Percentiles rank a stretch among this genome's conserved stretches.
These are phyloP conservation scores for Rhynchosporium graminicola DNA, from an alignment of 2,329 filamentous ascomycete genomes.

Conservation along the genomic window DNA sequence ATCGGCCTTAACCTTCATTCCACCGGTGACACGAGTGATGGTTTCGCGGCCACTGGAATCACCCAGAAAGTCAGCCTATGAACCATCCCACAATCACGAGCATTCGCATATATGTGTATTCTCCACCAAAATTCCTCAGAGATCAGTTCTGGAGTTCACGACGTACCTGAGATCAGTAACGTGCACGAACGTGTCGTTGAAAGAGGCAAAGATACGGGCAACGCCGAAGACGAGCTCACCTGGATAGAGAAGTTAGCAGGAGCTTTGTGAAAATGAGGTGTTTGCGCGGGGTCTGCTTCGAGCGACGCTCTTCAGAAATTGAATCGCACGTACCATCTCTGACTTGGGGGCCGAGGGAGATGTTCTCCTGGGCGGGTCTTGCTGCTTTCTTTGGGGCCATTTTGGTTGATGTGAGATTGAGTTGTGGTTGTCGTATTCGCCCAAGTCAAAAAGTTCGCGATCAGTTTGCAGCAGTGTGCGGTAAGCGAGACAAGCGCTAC, in stretches of 20 bases:
- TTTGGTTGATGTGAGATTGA: slow-evolving; percentile 46
- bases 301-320: not conserved
- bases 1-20: slow-evolving; percentile 99
- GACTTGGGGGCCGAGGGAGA: slow-evolving; percentile 95
- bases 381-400: slow-evolving; percentile 95
- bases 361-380: slow-evolving; percentile 90
- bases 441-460: slow-evolving; percentile 32
- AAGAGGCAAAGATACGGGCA: slow-evolving; percentile 77
- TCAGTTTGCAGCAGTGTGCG: not conserved
- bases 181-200: slow-evolving; percentile 79
- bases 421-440: not conserved
- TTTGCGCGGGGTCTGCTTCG: not conserved
- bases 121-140: slow-evolving; percentile 19
- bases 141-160: slow-evolving; percentile 43
- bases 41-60: slow-evolving; percentile 96
- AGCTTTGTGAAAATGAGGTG: not conserved
- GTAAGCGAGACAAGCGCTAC: not conserved
- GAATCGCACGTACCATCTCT: slow-evolving; percentile 72
- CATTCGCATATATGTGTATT: slow-evolving; percentile 14
- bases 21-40: slow-evolving; percentile 99
- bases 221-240: slow-evolving; percentile 79
- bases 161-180: slow-evolving; percentile 96
- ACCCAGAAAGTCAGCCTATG: slow-evolving; percentile 65
- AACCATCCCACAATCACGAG: slow-evolving; percentile 41
- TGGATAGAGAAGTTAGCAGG: slow-evolving; percentile 6